Percentiles rank a stretch among this genome's conserved stretches.
phyloP scores from a whole-genome alignment of 202 grass and related monocot species.

The Digitaria exilis region DNA sequence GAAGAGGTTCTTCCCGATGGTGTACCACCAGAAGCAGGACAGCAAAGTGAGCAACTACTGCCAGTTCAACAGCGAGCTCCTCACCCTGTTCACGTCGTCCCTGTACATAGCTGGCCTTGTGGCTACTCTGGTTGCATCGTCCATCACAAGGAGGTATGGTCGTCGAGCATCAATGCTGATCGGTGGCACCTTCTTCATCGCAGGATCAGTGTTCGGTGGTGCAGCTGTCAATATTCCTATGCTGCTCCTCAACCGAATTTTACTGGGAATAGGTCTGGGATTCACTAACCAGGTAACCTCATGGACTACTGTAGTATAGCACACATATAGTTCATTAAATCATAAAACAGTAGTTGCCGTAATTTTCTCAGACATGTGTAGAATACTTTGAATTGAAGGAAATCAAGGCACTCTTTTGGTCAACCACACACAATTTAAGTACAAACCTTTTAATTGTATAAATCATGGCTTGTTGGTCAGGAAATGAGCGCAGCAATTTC shows the following conservation, averaged over 20 bases:
- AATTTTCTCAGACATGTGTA: neutral
- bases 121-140: constrained; percentile 60
- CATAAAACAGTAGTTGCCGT: neutral
- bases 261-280: constrained; percentile 76
- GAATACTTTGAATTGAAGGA: neutral
- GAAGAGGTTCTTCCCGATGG: constrained; percentile 71
- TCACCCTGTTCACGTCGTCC: constrained; percentile 76
- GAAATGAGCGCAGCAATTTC: neutral
- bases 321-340: neutral
- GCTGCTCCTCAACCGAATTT: constrained; percentile 68
- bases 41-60: constrained; percentile 66
- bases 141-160: constrained; percentile 62
- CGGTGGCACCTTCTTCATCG: constrained; percentile 65
- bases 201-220: constrained; percentile 60
- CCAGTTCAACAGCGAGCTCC: constrained; percentile 68
- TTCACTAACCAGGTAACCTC: constrained; percentile 84
- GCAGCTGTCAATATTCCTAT: constrained; percentile 61
- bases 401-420: neutral
- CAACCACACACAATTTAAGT: neutral
- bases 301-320: neutral
- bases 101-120: constrained; percentile 81
- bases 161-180: constrained; percentile 68
- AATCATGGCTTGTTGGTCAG: neutral
- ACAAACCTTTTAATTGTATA: neutral
- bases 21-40: constrained; percentile 62